Evolutionary conservation across 306 rosid genomes (phyloP), one percentile per base, ranked within the genome.

Genomic region (Prunus padus): DNA sequence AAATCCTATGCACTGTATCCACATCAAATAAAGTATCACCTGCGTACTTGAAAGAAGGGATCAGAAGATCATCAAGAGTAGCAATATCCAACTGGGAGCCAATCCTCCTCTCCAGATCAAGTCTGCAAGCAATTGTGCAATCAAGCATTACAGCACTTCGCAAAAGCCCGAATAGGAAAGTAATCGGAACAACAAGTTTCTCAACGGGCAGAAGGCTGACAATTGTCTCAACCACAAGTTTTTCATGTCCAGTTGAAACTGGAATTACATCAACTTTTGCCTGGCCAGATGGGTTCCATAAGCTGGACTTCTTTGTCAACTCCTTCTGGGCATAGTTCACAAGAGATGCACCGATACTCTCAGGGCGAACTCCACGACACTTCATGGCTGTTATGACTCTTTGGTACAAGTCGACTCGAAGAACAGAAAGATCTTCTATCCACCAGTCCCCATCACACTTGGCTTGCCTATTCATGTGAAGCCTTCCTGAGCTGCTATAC

Each of bases 401-500:
- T 45, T 89, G 89, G 46, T 79, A 96, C 87, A 96, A 83, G 81
- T 96, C 99, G 22, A 89, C 80, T 40, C 99, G 86, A 49, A 96
- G 87, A 80, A 83, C 89, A n/a, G 97, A 92, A 63, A 96, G 88
- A 82, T 96, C 99, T 81, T 96, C 99, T 46, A 96, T 89, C 99
- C 99, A 96, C 99, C 99, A 96, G 71, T 96, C 99, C 67, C 89
- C 89, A 28, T 91, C 98, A 76, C 90, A 82, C 80, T 92, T 96
- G 37, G 97, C 86, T 65, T 92, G 97, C 81, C 85, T 84, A 79
- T 93, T 92, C 99, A 96, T 96, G 69, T 96, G 97, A 47, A 96
- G 81, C 82, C 98, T 88, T 56, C 99, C 99, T 28, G 99, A 96
- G 81, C 92, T 90, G 92, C 99, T 96, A 63, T 96, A 96, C 89